Conservation (phyloP, 345 rosid genomes). For the Syzygium grande region DNA sequence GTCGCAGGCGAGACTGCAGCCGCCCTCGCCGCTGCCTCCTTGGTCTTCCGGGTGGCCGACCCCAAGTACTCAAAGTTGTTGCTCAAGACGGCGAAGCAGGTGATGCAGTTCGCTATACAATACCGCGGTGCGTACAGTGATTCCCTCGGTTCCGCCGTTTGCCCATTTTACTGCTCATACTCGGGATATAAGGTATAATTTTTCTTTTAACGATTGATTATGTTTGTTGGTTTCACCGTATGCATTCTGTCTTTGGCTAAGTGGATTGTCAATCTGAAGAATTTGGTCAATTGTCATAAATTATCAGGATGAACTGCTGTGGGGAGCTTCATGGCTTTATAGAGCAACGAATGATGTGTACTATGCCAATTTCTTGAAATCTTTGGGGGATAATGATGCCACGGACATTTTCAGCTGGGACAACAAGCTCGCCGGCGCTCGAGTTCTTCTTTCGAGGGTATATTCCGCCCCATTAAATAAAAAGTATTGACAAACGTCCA, state of each 20-base stretch:
- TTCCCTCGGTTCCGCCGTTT: conserved; percentile 63
- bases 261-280: not conserved
- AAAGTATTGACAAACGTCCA: not conserved
- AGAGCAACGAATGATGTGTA: conserved; percentile 60
- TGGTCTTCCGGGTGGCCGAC: conserved; percentile 69
- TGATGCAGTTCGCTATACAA: conserved; percentile 72
- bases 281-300: not conserved
- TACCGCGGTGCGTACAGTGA: conserved; percentile 77
- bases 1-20: conserved; percentile 91
- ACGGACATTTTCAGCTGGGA: conserved; percentile 95
- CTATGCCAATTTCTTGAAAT: conserved; percentile 53
- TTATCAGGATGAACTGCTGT: conserved; percentile 72
- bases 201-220: not conserved
- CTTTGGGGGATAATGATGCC: conserved; percentile 66
- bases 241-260: not conserved
- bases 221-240: not conserved
- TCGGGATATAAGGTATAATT: conserved; percentile 69
- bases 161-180: conserved; percentile 90
- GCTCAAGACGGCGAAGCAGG: conserved; percentile 49
- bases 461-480: not conserved
- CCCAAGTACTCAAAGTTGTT: conserved; percentile 39
- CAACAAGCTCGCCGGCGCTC: conserved; percentile 84
- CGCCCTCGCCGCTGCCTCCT: conserved; percentile 80
- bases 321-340: conserved; percentile 87
- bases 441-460: conserved; percentile 75